Conservation (phyloP, 1,284 basidiomycete species). For the Trichosporon asahii region DNA sequence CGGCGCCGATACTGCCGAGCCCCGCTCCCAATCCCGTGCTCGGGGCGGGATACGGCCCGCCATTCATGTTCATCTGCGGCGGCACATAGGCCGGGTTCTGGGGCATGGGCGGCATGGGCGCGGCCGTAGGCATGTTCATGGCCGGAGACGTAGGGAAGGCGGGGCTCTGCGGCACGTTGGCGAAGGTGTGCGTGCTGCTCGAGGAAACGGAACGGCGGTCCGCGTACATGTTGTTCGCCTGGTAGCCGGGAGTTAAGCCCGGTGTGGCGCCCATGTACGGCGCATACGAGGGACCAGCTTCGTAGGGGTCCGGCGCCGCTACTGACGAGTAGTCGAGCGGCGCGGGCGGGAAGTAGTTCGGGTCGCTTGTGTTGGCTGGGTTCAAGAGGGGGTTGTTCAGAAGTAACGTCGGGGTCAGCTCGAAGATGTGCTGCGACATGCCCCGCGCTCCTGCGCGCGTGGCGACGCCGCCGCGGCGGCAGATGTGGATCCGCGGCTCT, state of each 20-base stretch:
- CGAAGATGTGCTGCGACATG: constrained; percentile 50
- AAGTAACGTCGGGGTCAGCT: constrained; percentile 49
- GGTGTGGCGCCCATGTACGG: background rate
- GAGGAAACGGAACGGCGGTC: constrained; percentile 17
- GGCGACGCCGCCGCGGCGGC: constrained; percentile 34
- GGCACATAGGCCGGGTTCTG: background rate
- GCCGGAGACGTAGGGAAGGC: background rate
- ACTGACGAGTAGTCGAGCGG: constrained; percentile 27
- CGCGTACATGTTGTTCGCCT: background rate
- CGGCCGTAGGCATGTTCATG: background rate
- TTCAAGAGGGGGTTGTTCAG: constrained; percentile 50
- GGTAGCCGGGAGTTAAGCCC: background rate
- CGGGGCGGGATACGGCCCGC: background rate
- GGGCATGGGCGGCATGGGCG: background rate
- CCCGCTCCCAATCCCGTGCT: background rate
- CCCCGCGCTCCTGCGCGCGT: constrained; percentile 33
- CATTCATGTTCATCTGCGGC: background rate
- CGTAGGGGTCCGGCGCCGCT: background rate
- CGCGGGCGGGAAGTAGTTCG: constrained; percentile 51
- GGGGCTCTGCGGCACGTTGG: constrained; percentile 5
- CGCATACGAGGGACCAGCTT: background rate
- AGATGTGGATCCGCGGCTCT: constrained; percentile 51
- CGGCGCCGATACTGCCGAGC: no score
- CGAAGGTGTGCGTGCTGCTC: constrained; percentile 16
- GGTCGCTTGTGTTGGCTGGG: constrained; percentile 44